Evolutionary conservation across 2,329 filamentous ascomycete species (phyloP), one percentile per base, ranked within the genome.

Genomic region (Colletotrichum phormii): DNA sequence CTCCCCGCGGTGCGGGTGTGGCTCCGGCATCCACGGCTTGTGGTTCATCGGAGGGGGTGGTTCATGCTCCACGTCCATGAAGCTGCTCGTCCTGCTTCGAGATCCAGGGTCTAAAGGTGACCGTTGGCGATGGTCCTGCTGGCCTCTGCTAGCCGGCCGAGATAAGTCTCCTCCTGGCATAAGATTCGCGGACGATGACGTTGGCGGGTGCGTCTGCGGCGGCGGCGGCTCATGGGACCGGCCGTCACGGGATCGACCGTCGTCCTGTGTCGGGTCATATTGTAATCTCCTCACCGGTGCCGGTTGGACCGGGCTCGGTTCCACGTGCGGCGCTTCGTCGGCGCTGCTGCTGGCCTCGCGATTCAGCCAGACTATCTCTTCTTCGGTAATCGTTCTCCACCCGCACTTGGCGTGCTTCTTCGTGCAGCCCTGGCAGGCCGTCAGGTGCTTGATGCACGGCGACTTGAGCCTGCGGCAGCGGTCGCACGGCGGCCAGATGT

Each of bases 381-480:
- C 92, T 37, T 94, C 90, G 18, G 90, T 91, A n/a, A 97, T 90
- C 57, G 93, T 91, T 76, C 92, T 93, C 95, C 95, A 97, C 15
- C 91, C 92, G 80, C 95, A 97, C 78, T 95, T 95, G 24, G 94
- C 94, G 80, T 97, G 95, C 80, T 97, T 97, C 80, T 94, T 95
- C 0, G 95, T 97, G 81, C 95, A 97, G 26, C 94, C 94, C 81
- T 93, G 90, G 79, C 95, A 97, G 9, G 94, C 94, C 0, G 94
- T 97, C 51, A 97, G 86, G 75, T 97, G 94, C 82, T 97, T 97
- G 60, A 95, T 85, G 74, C 95, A 97, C 71, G 94, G 90, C 84
- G 95, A 94, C 75, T 93, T 91, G 18, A 97, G 85, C 35, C 95
- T 88, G 57, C 95, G 89, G 80, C 95, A 97, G 49, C 94, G 88